Evolutionary conservation across 495 filamentous ascomycete species (phyloP), one percentile per base, ranked within the genome.

Genomic region (Annulohypoxylon stygium): DNA sequence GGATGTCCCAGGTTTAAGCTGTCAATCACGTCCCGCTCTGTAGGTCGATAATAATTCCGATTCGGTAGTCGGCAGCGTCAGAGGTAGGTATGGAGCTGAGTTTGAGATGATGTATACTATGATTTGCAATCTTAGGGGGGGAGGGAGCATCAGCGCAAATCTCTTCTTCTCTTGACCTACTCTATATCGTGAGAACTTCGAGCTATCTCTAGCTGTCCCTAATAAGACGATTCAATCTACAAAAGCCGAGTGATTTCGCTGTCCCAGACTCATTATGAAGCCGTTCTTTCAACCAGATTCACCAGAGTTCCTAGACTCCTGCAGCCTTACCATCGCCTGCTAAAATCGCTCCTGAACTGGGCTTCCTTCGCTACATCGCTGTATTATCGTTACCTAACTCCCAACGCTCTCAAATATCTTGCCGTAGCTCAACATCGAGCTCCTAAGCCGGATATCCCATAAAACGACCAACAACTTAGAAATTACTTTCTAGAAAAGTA

Each of bases 1-100:
- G 77, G 77, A 76, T 79, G 3, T 71, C 36, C 71, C 65, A 76
- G 75, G 71, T 79, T 79, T 78, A 63, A 76, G 78, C 78, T 79
- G 43, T 70, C 72, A 76, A 66, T 66, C 47, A 60, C 65, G 65
- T 75, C 41, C 66, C 62, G 73, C 69, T 75, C 33, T 64, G 71
- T 53, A 69, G 60, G 64, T 69, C 57, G 62, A 72, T 75, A 76
- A 74, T 75, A 67, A 62, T 64, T 76, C 78, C 76, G 78, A 79
- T 78, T 79, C 73, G 78, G 65, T 55, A 61, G 33, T 20, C 63
- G 67, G 67, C 43, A 65, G 36, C 34, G 59, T 68, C 53, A 68
- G 63, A 64, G 54, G 60, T 71, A 41, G 12, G 45, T 37, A 64
- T 50, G 37, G 58, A 71, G 72, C 72, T 75, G 72, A 71, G 58